Evolutionary conservation across 139 green algal species (phyloP).

Genomic region (Microglena sp.): DNA sequence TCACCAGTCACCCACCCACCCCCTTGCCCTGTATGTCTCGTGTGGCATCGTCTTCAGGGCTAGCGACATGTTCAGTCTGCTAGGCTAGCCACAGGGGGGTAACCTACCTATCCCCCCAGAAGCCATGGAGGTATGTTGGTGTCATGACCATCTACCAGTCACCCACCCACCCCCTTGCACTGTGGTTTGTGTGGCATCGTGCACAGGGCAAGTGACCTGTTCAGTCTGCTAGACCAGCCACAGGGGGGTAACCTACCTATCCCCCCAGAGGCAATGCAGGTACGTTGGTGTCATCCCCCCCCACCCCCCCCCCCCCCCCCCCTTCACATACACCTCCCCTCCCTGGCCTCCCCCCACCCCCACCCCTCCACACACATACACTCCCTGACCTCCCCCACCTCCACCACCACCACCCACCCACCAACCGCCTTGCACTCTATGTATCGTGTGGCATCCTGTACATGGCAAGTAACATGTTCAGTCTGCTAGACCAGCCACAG

Average conservation of each 20-base stretch:
- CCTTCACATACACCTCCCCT: too few relatives aligned
- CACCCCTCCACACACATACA: too few relatives aligned
- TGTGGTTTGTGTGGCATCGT: constrained; percentile 37
- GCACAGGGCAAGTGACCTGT: constrained; percentile 34
- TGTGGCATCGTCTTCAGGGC: too few relatives aligned
- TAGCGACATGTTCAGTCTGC: too few relatives aligned
- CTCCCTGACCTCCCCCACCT: too few relatives aligned
- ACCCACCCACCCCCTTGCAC: too few relatives aligned
- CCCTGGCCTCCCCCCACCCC: too few relatives aligned
- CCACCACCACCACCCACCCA: neutral
- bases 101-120: neutral
- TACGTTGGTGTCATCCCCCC: neutral
- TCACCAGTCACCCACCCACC: too few relatives aligned
- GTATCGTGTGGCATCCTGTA: constrained; percentile 35
- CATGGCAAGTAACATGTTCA: constrained; percentile 39
- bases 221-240: constrained; percentile 48
- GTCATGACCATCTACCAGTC: neutral
- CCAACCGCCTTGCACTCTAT: too few relatives aligned
- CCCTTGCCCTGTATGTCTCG: too few relatives aligned
- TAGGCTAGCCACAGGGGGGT: neutral
- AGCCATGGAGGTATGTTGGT: constrained; percentile 3
- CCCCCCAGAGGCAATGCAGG: neutral
- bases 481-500: constrained; percentile 38
- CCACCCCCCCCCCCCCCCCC: neutral
- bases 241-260: constrained; percentile 6